phyloP scores from a whole-genome alignment of 345 rosid genomes.

The Psidium guajava region DNA sequence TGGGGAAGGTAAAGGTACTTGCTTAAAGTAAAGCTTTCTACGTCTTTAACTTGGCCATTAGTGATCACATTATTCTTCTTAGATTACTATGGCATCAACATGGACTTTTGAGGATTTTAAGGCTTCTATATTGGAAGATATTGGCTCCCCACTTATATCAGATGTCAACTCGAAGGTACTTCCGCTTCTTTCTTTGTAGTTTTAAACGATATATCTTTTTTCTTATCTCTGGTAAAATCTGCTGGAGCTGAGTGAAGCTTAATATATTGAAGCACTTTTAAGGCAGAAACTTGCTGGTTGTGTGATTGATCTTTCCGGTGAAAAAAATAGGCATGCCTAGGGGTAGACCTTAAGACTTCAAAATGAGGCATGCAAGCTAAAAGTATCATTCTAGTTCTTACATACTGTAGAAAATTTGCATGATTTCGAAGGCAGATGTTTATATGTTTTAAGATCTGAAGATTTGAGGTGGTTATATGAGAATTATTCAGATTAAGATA shows the following conservation, averaged over 20 bases:
- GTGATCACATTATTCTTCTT: not conserved
- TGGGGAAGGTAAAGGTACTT: conserved; percentile 41
- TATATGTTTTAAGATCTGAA: not conserved
- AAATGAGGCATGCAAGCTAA: not conserved
- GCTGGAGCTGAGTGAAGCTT: not conserved
- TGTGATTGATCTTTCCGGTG: not conserved
- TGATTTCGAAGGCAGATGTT: not conserved
- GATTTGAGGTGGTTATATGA: not conserved
- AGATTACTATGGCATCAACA: conserved; percentile 45
- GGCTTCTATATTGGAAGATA: conserved; percentile 44
- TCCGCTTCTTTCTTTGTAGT: not conserved
- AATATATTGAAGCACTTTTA: not conserved
- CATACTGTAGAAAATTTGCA: not conserved
- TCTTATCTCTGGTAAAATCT: not conserved
- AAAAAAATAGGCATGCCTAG: not conserved
- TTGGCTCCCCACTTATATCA: conserved; percentile 40
- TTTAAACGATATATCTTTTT: not conserved
- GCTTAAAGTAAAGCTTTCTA: not conserved
- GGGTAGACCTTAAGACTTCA: not conserved
- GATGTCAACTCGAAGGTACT: conserved; percentile 73
- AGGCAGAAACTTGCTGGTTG: not conserved
- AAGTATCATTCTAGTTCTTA: not conserved
- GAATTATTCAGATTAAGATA: not conserved
- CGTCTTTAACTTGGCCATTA: not conserved
- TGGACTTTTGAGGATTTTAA: conserved; percentile 80